Evolutionary conservation across 2,329 filamentous ascomycete genomes (phyloP), one percentile per base, ranked within the genome.

Genomic region (Aspergillus oerlinghausenensis): DNA sequence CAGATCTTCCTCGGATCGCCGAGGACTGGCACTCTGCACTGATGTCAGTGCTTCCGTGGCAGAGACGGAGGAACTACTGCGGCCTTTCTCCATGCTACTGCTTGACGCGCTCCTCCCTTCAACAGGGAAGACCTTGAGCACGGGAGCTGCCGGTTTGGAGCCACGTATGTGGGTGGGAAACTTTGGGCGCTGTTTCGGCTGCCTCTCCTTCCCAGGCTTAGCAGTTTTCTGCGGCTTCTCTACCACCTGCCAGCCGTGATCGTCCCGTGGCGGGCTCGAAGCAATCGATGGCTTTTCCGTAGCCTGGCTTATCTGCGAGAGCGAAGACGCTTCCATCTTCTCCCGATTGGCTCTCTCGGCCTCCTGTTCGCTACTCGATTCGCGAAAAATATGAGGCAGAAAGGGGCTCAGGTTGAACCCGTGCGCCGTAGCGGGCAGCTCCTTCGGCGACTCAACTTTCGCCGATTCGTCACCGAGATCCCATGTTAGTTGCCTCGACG

Each of bases 41-140:
- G 74, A 69, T 5, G 71, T 65, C 5, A 79, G 63, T 14, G 72
- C 69, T 55, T 69, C 68, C 29, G 74, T 71, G 3, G 76, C 77
- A 3, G 75, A 77, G 55, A 61, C 55, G 4, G 62, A 32, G 26
- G 68, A 67, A 53, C 54, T 67, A 55, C 54, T 64, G 32, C 53
- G 58, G 19, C 52, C 55, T 45, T 58, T 62, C 32, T 57, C 61
- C 45, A 60, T 35, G 17, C 55, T 53, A n/a, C 59, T 63, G 52
- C 63, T 70, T 38, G 66, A 69, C 19, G 65, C 69, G 49, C 68
- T 73, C 55, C 66, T 63, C 40, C 67, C 74, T 42, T 72, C 58
- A 4, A 67, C 55, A 1, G 62, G 54, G 6, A 67, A 70, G 3
- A 66, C 49, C 29, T 65, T 62, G 3, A 70, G 63, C 11, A 70